Evolutionary conservation across 2,329 filamentous ascomycete genomes (phyloP), one percentile per base, ranked within the genome.

Genomic region (Verticillium dahliae): DNA sequence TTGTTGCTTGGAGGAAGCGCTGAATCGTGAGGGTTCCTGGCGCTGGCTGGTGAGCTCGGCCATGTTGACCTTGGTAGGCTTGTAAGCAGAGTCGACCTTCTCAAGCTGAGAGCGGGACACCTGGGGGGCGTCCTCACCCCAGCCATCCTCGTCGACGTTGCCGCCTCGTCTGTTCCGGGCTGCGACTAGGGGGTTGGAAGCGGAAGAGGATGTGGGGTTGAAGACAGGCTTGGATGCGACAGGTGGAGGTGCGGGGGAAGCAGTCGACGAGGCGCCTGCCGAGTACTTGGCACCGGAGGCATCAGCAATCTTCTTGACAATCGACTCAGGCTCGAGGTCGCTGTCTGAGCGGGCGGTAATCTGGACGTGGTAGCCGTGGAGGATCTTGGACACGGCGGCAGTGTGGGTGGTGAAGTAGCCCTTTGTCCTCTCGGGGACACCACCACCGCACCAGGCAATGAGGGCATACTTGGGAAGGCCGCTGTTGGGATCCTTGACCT

Each of bases 321-420:
- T 97, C 62, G 83, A 82, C 71, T 96, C 92, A 41, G 93, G 90
- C 34, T 90, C 91, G 65, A 99, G 85, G 72, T 98, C 93, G 71
- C 86, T 85, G 65, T 97, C 92, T 65, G 93, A 96, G 64, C 95
- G 91, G 63, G 95, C 95, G 59, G 93, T 98, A 69, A 99, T 90
- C 79, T 99, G 94, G 62, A 99, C 92, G 74, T 99, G 95, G 75
- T 98, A 99, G 67, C 95, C 92, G 78, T 97, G 93, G 52, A 99
- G 85, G 68, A 97, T 83, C 77, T 97, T 97, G 65, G 92, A 88
- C 41, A 98, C 92, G 57, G 92, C 89, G 63, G 90, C 88, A 57
- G 95, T 81, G 77, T 99, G 94, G 78, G 92, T 97, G 67, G 92
- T 97, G 74, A 99, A 99, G 78, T 98, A 98, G 67, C 95, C 95